Evolutionary conservation across 176 grass and related monocot genomes (phyloP).

Genomic region (Avena sativa): DNA sequence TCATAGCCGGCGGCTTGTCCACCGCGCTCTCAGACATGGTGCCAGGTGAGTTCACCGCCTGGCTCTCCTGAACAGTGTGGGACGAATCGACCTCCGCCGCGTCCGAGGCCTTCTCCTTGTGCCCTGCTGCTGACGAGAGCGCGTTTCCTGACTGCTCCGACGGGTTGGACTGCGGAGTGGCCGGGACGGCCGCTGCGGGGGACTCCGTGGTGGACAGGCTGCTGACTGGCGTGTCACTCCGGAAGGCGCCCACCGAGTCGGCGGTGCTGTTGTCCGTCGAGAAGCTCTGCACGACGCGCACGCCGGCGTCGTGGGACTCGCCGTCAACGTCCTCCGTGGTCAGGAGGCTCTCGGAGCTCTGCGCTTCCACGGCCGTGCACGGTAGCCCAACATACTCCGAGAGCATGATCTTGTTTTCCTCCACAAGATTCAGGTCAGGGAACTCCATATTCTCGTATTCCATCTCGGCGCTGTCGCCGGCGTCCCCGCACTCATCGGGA

Average conservation of each 20-base stretch:
- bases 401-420: slow-evolving; percentile 92
- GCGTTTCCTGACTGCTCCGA: slow-evolving; percentile 47
- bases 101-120: slow-evolving; percentile 65
- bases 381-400: slow-evolving; percentile 79
- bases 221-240: slow-evolving; percentile 66
- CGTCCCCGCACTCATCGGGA: slow-evolving; percentile 9
- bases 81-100: slow-evolving; percentile 69
- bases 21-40: slow-evolving; percentile 50
- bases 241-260: slow-evolving; percentile 44
- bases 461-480: slow-evolving; percentile 27
- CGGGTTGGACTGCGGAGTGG: slow-evolving; percentile 59
- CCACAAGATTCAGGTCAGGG: slow-evolving; percentile 88
- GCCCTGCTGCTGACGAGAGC: slow-evolving; percentile 36
- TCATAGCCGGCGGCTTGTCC: slow-evolving; percentile 78
- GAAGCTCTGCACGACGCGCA: slow-evolving; percentile 87
- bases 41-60: slow-evolving; percentile 44
- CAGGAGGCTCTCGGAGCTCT: slow-evolving; percentile 80
- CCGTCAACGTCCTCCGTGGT: slow-evolving; percentile 63
- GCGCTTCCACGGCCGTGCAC: slow-evolving; percentile 63
- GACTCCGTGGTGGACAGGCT: slow-evolving; percentile 78
- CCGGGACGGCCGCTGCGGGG: slow-evolving; percentile 51
- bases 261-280: slow-evolving; percentile 59
- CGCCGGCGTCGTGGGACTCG: slow-evolving; percentile 66
- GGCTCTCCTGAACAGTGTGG: slow-evolving; percentile 46
- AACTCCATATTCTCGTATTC: slow-evolving; percentile 94